Base-by-base conservation (phyloP, 2,329 filamentous ascomycete genomes). In the Fusarium luffae region DNA sequence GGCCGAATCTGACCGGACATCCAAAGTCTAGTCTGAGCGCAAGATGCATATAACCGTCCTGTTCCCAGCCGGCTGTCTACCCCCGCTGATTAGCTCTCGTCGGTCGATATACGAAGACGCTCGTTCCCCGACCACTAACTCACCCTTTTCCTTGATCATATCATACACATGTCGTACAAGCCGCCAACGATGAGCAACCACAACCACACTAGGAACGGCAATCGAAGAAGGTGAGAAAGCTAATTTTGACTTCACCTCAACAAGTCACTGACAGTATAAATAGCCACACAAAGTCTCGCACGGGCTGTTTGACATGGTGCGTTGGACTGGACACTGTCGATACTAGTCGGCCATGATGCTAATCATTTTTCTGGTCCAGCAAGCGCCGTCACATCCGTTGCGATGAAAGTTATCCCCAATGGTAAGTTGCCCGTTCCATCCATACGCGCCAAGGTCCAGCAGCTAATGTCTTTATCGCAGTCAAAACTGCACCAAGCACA, bases 401-500 rank as follows among this genome's bases (percentile, higher is more conserved):
- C 37, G 65, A 68, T 27, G 65, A 68, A 21, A 50, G 30, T 4
- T 68, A 68, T 47, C 65, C 65, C 18, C 65, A 68, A 43, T 68
- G 65, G 65, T 68, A 64, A 11, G 52, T 51, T 16, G 21, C 3
- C 27, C 13, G 2, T 32, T 30, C 37, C 34, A 7, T 25, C 4
- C 28, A 16, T 23, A 18, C 14, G 5, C 28, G 16, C 19, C 12
- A 5, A 8, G 6, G 18, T 27, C 5, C 40, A 21, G 28, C 28
- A 18, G 25, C 52, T 68, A 5, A 68, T 43, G 10, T 18, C 6
- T n/a, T 6, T 1, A 14, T 25, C 30, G 21, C 9, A 68, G 65
- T 40, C 52, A 68, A 32, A 68, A 68, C 49, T 68, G 65, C 43
- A 68, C 65, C 27, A 68, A 68, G 23, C 65, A 68, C 41, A 68